These are phyloP conservation scores for Pisolithus microcarpus DNA, from an alignment of 768 basidiomycete species.

Conservation along the genomic window DNA sequence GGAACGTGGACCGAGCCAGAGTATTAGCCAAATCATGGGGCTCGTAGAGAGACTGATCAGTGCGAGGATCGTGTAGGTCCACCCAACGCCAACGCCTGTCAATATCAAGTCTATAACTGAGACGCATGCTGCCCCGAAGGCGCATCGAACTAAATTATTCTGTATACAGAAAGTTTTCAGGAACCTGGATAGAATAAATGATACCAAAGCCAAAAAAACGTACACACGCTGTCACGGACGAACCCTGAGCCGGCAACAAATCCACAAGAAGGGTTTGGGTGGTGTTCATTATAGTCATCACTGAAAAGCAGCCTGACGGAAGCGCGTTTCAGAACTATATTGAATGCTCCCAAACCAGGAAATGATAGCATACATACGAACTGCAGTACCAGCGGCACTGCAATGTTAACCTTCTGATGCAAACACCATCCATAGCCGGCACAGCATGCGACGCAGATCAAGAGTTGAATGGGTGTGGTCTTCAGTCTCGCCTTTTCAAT, in stretches of 20 bases:
- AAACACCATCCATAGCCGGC: constrained; percentile 60
- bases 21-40: constrained; percentile 45
- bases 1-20: constrained; percentile 50
- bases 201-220: constrained; percentile 19
- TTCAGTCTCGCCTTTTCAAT: constrained; percentile 55
- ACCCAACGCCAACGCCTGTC: constrained; percentile 33
- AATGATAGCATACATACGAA: constrained; percentile 11
- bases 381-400: constrained; percentile 48
- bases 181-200: not conserved
- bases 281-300: constrained; percentile 45
- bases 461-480: constrained; percentile 35
- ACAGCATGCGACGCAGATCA: constrained; percentile 34
- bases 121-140: constrained; percentile 17
- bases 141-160: constrained; percentile 67
- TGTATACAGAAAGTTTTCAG: constrained; percentile 18
- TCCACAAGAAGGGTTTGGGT: constrained; percentile 61
- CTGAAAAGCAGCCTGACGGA: constrained; percentile 11
- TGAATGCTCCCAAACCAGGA: not conserved
- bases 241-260: constrained; percentile 52
- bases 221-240: constrained; percentile 68
- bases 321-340: not conserved
- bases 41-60: constrained; percentile 39
- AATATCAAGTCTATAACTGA: not conserved
- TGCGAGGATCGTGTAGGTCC: constrained; percentile 61
- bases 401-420: constrained; percentile 40